Evolutionary conservation across 805 yeast species (phyloP).

Genomic region (Cyberlindnera misumaiensis): DNA sequence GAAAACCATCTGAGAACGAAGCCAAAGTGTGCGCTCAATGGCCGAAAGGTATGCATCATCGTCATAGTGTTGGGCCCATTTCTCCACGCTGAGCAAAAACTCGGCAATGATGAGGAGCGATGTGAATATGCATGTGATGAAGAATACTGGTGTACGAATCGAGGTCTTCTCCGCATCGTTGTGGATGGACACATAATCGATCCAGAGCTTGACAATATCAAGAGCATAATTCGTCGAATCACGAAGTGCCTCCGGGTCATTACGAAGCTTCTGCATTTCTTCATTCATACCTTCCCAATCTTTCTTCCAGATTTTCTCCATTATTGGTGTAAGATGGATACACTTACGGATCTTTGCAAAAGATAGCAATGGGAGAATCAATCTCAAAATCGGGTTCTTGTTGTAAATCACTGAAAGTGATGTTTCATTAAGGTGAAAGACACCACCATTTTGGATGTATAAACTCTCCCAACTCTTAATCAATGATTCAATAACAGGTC

Average conservation of each 20-base stretch:
- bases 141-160: slow-evolving; percentile 68
- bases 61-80: slow-evolving; percentile 35
- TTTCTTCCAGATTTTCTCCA: slow-evolving; percentile 53
- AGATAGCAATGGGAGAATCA: slow-evolving; percentile 58
- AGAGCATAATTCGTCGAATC: slow-evolving; percentile 55
- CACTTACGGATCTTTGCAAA: slow-evolving; percentile 64
- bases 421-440: slow-evolving; percentile 44
- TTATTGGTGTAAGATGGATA: slow-evolving; percentile 52
- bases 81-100: slow-evolving; percentile 51
- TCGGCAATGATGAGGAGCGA: slow-evolving; percentile 58
- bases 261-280: slow-evolving; percentile 38
- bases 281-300: slow-evolving; percentile 65
- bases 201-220: slow-evolving; percentile 63
- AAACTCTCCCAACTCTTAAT: slow-evolving; percentile 63
- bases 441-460: slow-evolving; percentile 58
- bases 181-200: slow-evolving; percentile 57
- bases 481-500: slow-evolving; percentile 52
- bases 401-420: slow-evolving; percentile 37
- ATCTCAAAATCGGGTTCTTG: slow-evolving; percentile 49
- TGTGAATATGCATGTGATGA: slow-evolving; percentile 63
- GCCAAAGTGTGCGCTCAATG: slow-evolving; percentile 57
- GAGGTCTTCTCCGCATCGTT: slow-evolving; percentile 62
- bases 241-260: slow-evolving; percentile 56
- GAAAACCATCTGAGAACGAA: slow-evolving; percentile 52
- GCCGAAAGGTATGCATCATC: slow-evolving; percentile 29